Conservation (phyloP, 805 yeast genomes). For the Ogataea allantospora region DNA sequence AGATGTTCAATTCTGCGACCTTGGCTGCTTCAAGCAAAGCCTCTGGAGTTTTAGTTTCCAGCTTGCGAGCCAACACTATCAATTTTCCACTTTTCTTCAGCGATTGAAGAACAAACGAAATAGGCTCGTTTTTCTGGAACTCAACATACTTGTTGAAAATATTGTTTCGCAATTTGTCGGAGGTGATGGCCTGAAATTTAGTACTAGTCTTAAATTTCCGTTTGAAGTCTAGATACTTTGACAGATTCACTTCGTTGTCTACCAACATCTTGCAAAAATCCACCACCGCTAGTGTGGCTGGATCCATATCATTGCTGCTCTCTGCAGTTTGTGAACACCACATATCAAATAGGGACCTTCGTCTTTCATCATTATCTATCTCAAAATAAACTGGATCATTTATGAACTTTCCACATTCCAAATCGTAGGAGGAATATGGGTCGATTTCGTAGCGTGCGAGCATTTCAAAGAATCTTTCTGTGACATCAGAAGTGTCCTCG, state of each 20-base stretch:
- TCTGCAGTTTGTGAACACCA: slow-evolving; percentile 20
- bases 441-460: slow-evolving; percentile 13
- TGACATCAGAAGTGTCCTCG: slow-evolving; percentile 1
- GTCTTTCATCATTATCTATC: slow-evolving; percentile 18
- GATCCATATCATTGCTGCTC: slow-evolving; percentile 6
- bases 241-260: slow-evolving; percentile 13
- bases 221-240: slow-evolving; percentile 31
- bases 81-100: slow-evolving; percentile 6
- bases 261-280: slow-evolving; percentile 12
- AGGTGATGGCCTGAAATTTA: slow-evolving; percentile 13
- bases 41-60: slow-evolving; percentile 1
- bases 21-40: slow-evolving; percentile 2
- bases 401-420: slow-evolving; percentile 21
- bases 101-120: slow-evolving; percentile 6
- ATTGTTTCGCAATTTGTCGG: slow-evolving; percentile 18
- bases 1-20: slow-evolving; percentile 5
- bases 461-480: slow-evolving; percentile 17
- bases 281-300: slow-evolving; percentile 7
- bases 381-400: slow-evolving; percentile 24
- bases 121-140: slow-evolving; percentile 10
- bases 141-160: slow-evolving; percentile 16
- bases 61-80: slow-evolving; percentile 7
- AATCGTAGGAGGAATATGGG: slow-evolving; percentile 26
- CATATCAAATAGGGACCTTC: slow-evolving; percentile 23
- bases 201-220: slow-evolving; percentile 17